Evolutionary conservation across 371 early-diverging fungal genomes (phyloP), one percentile per base, ranked within the genome.

Genomic region (Actinomucor elegans): DNA sequence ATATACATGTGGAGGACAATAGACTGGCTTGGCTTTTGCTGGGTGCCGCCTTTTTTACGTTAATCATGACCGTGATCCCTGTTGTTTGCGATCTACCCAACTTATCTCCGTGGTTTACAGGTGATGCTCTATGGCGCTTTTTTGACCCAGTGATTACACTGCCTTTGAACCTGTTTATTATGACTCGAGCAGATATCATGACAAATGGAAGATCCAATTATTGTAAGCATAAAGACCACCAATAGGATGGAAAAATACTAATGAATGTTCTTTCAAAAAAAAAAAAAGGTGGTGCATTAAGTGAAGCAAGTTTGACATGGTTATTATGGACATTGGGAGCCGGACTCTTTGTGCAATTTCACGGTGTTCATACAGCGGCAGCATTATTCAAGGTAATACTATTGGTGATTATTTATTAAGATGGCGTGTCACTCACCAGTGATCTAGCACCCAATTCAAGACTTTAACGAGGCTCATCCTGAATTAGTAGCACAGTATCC

Each of bases 121-220:
- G 77, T 2, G 64, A 77, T 32, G 51, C 72, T 12, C 55, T 77
- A 4, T 77, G 62, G 62, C 61, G 77, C 18, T 43, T 77, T 7
- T 69, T 77, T 41, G 77, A 77, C 37, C 77, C 77, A 1, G n/a
- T 74, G 0, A 54, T 77, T 14, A 77, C 77, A 1, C 18, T 77
- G 11, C 77, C 77, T 1, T 35, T 74, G n/a, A 74, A 67, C 31
- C 47, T 73, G 12, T 72, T 71, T 34, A 52, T 74, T 26, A 63
- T 77, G 31, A 65, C 73, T 5, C 48, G 64, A 48, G 71, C 74
- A 5, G 63, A 67, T 42, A 43, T 67, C 6, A 62, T 64, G 44
- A 45, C 51, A 7, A 63, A 55, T 17, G 66, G 69, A 44, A 56
- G 48, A 38, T 48, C 67, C 1, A 45, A 59, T 36, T 69, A 64